Conservation (phyloP, 768 basidiomycete genomes). For the Mycena sanguinolenta region DNA sequence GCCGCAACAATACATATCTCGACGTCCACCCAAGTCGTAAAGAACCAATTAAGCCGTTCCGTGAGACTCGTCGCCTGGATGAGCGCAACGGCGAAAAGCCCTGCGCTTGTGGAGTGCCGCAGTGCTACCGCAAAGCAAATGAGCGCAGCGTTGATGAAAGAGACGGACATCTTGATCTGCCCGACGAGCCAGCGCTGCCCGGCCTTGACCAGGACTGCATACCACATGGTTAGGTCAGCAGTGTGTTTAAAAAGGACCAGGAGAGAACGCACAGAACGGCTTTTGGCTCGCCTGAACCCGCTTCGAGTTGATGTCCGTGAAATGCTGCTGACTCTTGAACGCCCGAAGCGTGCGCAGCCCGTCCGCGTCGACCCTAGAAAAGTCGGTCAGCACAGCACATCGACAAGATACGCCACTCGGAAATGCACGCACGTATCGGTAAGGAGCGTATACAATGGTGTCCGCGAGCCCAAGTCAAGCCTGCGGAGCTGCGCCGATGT, state of each 20-base stretch:
- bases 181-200: conserved; percentile 20
- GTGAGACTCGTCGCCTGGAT: conserved; percentile 26
- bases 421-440: conserved; percentile 12
- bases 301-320: conserved; percentile 20
- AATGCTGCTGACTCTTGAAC: conserved; percentile 15
- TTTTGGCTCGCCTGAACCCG: conserved; percentile 20
- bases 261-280: conserved; percentile 12
- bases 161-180: conserved; percentile 20
- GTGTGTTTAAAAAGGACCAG: neutral
- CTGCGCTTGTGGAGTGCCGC: conserved; percentile 11
- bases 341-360: conserved; percentile 16
- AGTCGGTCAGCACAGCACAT: too few relatives aligned
- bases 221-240: neutral
- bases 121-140: conserved; percentile 21
- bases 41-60: conserved; percentile 27
- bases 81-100: conserved; percentile 24
- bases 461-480: conserved; percentile 17
- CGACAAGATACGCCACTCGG: too few relatives aligned
- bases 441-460: conserved; percentile 18
- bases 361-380: conserved; percentile 11
- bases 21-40: conserved; percentile 23
- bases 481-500: conserved; percentile 22
- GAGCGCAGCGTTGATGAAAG: conserved; percentile 18
- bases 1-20: conserved; percentile 25
- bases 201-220: conserved; percentile 17